Evolutionary conservation across 768 basidiomycete genomes (phyloP).

Genomic region (Mycena pura): DNA sequence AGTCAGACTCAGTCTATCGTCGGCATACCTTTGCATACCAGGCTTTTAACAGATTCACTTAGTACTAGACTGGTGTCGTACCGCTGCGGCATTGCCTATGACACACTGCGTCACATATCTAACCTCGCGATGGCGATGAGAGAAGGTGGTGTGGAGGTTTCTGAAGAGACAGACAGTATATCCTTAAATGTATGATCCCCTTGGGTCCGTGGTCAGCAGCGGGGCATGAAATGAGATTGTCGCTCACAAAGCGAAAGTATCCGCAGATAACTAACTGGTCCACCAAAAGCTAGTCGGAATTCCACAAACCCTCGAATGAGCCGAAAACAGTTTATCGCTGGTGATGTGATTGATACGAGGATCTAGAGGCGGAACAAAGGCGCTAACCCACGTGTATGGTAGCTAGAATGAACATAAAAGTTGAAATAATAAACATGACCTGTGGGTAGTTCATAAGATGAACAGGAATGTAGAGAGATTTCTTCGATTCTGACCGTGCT

Average conservation of each 20-base stretch:
- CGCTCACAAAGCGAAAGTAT: conserved; percentile 18
- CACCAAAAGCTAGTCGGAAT: conserved; percentile 10
- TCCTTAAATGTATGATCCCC: conserved; percentile 30
- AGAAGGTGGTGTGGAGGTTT: neutral
- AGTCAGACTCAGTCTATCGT: too few species aligned
- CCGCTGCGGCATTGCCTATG: conserved; percentile 26
- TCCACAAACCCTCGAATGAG: conserved; percentile 22
- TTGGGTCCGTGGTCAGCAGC: too few species aligned
- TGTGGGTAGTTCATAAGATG: neutral
- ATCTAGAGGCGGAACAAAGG: neutral
- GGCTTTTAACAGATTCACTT: too few species aligned
- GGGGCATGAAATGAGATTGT: too few species aligned
- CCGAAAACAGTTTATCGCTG: conserved; percentile 24
- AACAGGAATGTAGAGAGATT: neutral
- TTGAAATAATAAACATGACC: conserved; percentile 24
- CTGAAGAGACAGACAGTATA: neutral
- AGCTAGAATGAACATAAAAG: conserved; percentile 29
- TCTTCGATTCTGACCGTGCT: conserved; percentile 3
- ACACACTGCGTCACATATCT: conserved; percentile 27
- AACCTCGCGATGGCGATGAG: too few species aligned
- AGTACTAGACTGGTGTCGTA: too few species aligned
- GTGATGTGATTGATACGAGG: neutral
- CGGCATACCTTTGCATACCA: too few species aligned
- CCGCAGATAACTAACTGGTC: conserved; percentile 24
- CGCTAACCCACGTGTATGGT: conserved; percentile 22